Evolutionary conservation across 768 basidiomycete genomes (phyloP), one percentile per base, ranked within the genome.

Genomic region (Strobilomyces echinocephalus): DNA sequence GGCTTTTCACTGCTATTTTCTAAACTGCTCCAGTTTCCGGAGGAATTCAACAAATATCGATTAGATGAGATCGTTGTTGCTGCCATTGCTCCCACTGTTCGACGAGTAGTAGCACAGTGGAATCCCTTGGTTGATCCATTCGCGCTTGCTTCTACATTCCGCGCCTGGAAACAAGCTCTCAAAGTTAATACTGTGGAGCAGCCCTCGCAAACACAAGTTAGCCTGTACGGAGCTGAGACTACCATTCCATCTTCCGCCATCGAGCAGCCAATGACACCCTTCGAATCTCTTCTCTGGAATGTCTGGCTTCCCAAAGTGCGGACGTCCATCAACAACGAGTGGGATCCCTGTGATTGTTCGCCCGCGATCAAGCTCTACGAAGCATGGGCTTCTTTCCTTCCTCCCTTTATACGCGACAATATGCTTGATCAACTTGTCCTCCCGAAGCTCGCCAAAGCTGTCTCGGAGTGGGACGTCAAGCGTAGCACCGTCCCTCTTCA

Each of bases 291-390:
- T 24, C 70, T 98, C 14, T 98, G 97, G 95, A 91, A 87, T 59
- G 76, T 90, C 10, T 99, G 95, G 97, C 73, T 99, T 26, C 97
- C 97, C 0, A 91, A 84, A 72, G 87, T 98, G n/a, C 83, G 97
- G 26, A 91, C 91, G 0, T 79, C 82, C 11, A 85, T 98, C 67
- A 98, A 98, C 70, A 98, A 99, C 68, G 88, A 94, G 31, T 99
- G 97, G 97, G 73, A 79, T 10, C 84, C 94, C 3, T 74, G 79
- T 48, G 73, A 83, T 36, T 84, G 94, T 4, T 73, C 80, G 15
- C 84, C 89, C 14, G 91, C 86, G 5, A 82, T 97, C 36, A 82
- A 79, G 45, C 74, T 99, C 3, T 90, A 93, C 63, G 91, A 95
- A 70, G 78, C 83, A 0, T 98, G 97, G 97, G 80, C 85, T 1